Evolutionary conservation across 2,329 filamentous ascomycete genomes (phyloP).

Genomic region (Ophiostoma himal-ulmi): DNA sequence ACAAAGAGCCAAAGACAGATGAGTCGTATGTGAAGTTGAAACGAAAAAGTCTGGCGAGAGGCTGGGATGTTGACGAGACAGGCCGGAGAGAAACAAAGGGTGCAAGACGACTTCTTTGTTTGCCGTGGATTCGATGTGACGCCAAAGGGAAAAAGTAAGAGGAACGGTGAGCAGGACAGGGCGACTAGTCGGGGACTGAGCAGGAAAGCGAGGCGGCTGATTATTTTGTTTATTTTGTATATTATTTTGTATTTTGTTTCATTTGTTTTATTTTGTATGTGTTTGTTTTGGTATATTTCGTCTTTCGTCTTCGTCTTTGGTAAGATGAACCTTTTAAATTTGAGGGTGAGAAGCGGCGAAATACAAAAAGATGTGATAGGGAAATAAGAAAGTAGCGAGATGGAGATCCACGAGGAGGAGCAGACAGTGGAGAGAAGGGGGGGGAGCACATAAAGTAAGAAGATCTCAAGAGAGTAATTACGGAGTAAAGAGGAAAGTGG

Average conservation of each 20-base stretch:
- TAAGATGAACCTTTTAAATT: background rate
- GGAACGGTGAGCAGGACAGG: background rate
- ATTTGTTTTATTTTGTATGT: background rate
- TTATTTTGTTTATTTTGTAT: background rate
- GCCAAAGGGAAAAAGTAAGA: background rate
- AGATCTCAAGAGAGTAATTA: too few species aligned
- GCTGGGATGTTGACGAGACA: constrained; percentile 2
- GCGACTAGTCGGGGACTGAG: too few species aligned
- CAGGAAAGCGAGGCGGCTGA: background rate
- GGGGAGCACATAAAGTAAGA: too few species aligned
- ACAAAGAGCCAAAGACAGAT: background rate
- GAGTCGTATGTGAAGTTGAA: background rate
- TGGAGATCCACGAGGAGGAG: background rate
- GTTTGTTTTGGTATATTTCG: background rate
- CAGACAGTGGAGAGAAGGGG: background rate
- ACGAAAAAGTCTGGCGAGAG: background rate
- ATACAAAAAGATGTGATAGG: background rate
- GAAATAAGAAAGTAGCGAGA: background rate
- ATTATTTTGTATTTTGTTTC: background rate
- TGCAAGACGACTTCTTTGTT: background rate
- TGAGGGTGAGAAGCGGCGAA: background rate
- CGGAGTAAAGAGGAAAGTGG: background rate
- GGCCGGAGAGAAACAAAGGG: background rate
- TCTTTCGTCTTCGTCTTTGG: background rate
- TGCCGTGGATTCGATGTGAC: background rate